Conservation (phyloP, 2,329 filamentous ascomycete genomes). For the Celoporthe dispersa region DNA sequence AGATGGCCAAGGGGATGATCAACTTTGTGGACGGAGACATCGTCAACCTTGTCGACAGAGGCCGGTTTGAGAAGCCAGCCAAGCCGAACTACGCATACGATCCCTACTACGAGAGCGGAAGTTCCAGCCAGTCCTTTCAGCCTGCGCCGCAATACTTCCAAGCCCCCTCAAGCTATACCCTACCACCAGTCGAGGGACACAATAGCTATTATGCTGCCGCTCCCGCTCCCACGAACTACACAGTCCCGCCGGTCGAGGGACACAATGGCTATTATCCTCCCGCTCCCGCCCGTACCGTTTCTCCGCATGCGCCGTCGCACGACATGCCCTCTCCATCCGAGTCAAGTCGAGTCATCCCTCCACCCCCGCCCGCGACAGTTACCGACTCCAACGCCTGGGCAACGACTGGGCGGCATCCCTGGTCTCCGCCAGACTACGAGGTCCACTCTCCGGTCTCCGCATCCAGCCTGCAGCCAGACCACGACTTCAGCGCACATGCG, state of each 20-base stretch:
- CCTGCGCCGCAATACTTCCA: conserved; percentile 20
- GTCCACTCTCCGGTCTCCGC: conserved; percentile 20
- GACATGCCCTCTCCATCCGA: conserved; percentile 12
- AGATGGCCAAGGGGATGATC: conserved; percentile 28
- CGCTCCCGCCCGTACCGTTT: background rate
- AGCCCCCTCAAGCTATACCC: conserved; percentile 13
- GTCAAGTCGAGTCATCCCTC: background rate
- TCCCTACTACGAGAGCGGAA: conserved; percentile 23
- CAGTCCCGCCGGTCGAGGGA: conserved; percentile 14
- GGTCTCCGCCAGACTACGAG: conserved; percentile 30
- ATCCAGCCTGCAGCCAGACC: conserved; percentile 23
- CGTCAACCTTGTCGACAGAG: conserved; percentile 27
- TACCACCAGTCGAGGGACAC: conserved; percentile 14
- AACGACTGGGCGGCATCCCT: conserved; percentile 22
- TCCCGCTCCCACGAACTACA: conserved; percentile 12
- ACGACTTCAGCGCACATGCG: conserved; percentile 14
- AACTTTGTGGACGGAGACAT: conserved; percentile 30
- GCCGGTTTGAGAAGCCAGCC: conserved; percentile 27
- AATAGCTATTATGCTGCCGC: conserved; percentile 9
- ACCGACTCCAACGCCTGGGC: conserved; percentile 21
- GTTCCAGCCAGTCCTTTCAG: conserved; percentile 25
- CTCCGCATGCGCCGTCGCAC: background rate
- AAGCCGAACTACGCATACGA: conserved; percentile 28
- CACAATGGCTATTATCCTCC: conserved; percentile 16
- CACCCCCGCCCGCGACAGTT: conserved; percentile 14